Evolutionary conservation across 345 rosid genomes (phyloP), one percentile per base, ranked within the genome.

Genomic region (Hibiscus mutabilis): DNA sequence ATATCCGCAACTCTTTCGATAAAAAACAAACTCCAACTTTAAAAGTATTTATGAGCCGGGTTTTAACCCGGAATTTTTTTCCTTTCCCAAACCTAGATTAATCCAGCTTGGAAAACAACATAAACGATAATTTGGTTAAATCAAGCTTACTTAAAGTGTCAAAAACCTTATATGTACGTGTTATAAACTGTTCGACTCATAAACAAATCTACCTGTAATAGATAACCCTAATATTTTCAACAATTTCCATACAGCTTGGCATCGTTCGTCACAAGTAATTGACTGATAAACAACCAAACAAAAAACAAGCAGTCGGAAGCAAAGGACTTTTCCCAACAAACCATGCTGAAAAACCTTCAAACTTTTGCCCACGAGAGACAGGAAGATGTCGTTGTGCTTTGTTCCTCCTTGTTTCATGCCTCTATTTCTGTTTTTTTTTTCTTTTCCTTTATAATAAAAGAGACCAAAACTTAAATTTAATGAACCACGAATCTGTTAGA

Each of bases 351-450:
- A 66, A 24, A 58, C 15, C 55, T 66, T 66, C 19, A 16, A 25
- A 16, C 22, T 8, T 59, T 46, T 66, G 57, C 57, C 37, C 4
- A 15, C 13, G 8, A 24, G 57, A 47, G 70, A 66, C 57, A 47
- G 22, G 15, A 25, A 47, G 57, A 47, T 25, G 25, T 47, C 40
- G 40, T 66, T 46, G 12, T 66, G 18, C 68, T 25, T 66, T 58
- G 8, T 58, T 49, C 12, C 4, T 49, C 22, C 70, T 46, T 25
- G 70, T 66, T 66, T 66, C 70, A 66, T 25, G 70, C 70, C 57
- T 25, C 1, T 47, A 15, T 66, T 66, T 66, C 40, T 66, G 70
- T 25, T 12, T 57, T 57, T 57, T 57, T 7, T 16, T 13, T 46
- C 13, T 16, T 14, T 47, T 47, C n/a, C 15, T 47, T 16, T 1